phyloP scores from a whole-genome alignment of 2,329 filamentous ascomycete species.

The Trichoderma koningiopsis region DNA sequence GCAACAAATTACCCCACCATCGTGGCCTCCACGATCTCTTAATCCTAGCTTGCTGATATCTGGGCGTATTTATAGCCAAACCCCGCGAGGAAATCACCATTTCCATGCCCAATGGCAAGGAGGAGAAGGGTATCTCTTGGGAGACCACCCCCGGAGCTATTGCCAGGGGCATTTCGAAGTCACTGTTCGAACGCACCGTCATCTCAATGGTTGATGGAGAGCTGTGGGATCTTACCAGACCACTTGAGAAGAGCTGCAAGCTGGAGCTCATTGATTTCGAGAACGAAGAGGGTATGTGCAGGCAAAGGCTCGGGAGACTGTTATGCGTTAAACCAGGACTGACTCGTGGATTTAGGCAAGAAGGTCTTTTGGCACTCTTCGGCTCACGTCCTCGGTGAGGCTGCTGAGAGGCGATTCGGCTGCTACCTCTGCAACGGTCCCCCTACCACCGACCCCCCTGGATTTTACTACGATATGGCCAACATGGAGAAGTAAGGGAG shows the following conservation, averaged over 20 bases:
- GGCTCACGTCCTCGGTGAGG: constrained; percentile 94
- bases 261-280: constrained; percentile 86
- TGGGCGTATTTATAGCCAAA: constrained; percentile 46
- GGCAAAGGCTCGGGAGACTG: not conserved
- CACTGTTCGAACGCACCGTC: constrained; percentile 80
- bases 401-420: constrained; percentile 84
- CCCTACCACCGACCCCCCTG: constrained; percentile 72
- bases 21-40: not conserved
- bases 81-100: constrained; percentile 74
- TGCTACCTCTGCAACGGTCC: constrained; percentile 94
- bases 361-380: constrained; percentile 98
- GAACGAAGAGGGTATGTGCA: constrained; percentile 40
- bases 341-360: constrained; percentile 58
- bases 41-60: not conserved
- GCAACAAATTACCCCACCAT: not conserved
- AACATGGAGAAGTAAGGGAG: constrained; percentile 44
- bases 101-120: constrained; percentile 71
- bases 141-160: constrained; percentile 86
- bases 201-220: constrained; percentile 81
- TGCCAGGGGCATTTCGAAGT: constrained; percentile 80
- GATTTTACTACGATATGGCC: constrained; percentile 98
- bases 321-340: not conserved
- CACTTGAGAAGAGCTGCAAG: constrained; percentile 83
- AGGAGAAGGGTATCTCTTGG: constrained; percentile 78
- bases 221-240: constrained; percentile 91